phyloP scores from a whole-genome alignment of 371 early-diverging fungal species.

The Mortierella sp. region DNA sequence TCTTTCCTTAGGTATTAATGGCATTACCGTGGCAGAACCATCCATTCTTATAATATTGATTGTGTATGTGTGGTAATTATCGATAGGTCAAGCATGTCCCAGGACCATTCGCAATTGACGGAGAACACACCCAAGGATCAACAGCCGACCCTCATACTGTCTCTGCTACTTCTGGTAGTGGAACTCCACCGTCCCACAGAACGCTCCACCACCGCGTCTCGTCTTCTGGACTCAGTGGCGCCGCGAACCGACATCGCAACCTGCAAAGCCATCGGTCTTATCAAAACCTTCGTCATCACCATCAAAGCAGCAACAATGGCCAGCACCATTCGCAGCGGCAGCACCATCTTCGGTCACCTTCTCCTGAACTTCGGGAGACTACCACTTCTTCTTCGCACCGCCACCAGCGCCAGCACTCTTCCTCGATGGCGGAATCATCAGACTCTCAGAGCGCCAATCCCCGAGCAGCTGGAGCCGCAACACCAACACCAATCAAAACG shows the following conservation, averaged over 20 bases:
- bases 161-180: not conserved
- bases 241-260: not conserved
- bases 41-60: not conserved
- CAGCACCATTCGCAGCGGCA: not conserved
- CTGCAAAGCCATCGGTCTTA: not conserved
- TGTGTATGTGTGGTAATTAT: no score
- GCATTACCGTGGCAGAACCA: not conserved
- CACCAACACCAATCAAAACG: not conserved
- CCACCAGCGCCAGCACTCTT: not conserved
- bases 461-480: not conserved
- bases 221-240: not conserved
- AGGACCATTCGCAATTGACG: not conserved
- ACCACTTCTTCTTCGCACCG: not conserved
- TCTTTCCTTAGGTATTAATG: not conserved
- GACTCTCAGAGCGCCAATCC: not conserved
- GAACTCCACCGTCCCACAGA: not conserved
- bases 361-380: conserved; percentile 21
- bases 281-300: not conserved
- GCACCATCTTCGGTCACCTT: conserved; percentile 27
- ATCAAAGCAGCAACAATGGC: not conserved
- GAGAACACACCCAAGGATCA: not conserved
- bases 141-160: not conserved
- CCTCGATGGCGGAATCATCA: not conserved
- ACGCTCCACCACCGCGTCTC: not conserved
- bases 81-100: conserved; percentile 28